Percentiles rank a stretch among this genome's conserved stretches.
Conservation (phyloP, 805 yeast species). For the Lachancea waltii region DNA sequence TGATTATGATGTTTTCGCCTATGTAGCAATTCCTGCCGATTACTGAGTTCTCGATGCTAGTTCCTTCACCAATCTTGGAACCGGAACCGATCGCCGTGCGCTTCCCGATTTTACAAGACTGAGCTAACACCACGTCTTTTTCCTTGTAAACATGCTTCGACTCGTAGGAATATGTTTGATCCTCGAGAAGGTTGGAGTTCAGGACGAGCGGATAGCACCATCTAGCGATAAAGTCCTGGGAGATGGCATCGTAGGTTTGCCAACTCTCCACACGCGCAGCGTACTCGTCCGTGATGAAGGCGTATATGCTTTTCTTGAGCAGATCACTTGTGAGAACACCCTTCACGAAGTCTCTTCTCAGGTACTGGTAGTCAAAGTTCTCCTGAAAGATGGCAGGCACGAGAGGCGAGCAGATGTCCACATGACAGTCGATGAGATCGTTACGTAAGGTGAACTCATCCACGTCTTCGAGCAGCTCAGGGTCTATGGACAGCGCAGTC, state of each 20-base stretch:
- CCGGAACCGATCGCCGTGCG: conserved; percentile 78
- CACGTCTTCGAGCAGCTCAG: conserved; percentile 70
- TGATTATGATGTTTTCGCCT: conserved; percentile 67
- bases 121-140: conserved; percentile 80
- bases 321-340: conserved; percentile 90
- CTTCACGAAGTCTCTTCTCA: conserved; percentile 80
- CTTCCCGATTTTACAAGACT: conserved; percentile 78
- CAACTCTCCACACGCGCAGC: conserved; percentile 95
- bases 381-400: conserved; percentile 95
- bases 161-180: conserved; percentile 72
- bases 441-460: conserved; percentile 77
- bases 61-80: conserved; percentile 69
- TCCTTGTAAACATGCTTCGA: conserved; percentile 86
- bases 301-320: conserved; percentile 83
- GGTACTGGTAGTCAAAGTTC: conserved; percentile 86
- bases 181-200: conserved; percentile 67
- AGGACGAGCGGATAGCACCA: conserved; percentile 92
- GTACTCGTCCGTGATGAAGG: conserved; percentile 75
- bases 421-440: conserved; percentile 92
- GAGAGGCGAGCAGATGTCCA: conserved; percentile 89
- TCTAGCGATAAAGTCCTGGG: conserved; percentile 83
- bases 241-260: conserved; percentile 86
- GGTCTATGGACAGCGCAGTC: conserved; percentile 59
- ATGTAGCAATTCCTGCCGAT: conserved; percentile 83
- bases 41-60: conserved; percentile 59